Conservation (phyloP, 345 rosid species). For the Trapa incisa region DNA sequence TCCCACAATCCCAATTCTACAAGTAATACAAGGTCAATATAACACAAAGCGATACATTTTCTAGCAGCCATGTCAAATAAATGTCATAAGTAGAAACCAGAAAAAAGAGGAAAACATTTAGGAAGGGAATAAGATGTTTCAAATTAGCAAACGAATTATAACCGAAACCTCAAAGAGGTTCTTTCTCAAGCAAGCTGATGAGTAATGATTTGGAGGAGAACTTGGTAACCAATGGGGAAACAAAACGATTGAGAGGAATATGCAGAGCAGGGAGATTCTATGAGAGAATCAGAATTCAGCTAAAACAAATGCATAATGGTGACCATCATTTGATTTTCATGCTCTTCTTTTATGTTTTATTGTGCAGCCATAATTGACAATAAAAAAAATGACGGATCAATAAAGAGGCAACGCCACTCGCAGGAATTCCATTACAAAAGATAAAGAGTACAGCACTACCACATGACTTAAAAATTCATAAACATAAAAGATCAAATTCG, state of each 20-base stretch:
- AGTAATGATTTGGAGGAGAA: background rate
- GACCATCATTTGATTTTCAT: slow-evolving; percentile 4
- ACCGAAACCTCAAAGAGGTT: background rate
- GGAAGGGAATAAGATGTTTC: background rate
- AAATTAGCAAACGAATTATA: background rate
- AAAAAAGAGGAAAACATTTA: background rate
- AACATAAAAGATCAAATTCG: background rate
- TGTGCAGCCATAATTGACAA: slow-evolving; percentile 2
- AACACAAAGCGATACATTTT: background rate
- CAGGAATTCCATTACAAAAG: slow-evolving; percentile 1
- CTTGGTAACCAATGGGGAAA: background rate
- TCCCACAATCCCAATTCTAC: background rate
- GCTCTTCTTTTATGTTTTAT: background rate
- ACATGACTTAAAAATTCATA: background rate
- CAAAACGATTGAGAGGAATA: background rate
- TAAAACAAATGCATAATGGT: slow-evolving; percentile 3
- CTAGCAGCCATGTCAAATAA: no score
- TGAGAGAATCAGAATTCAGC: slow-evolving; percentile 4
- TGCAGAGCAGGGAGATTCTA: background rate
- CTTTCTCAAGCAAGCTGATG: background rate
- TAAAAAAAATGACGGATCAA: background rate
- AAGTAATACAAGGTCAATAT: background rate
- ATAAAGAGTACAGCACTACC: background rate
- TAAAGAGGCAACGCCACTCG: slow-evolving; percentile 1
- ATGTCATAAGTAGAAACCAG: background rate